Conservation (phyloP, 2,329 filamentous ascomycete genomes). For the Nothophaeocryptopus gaeumannii region DNA sequence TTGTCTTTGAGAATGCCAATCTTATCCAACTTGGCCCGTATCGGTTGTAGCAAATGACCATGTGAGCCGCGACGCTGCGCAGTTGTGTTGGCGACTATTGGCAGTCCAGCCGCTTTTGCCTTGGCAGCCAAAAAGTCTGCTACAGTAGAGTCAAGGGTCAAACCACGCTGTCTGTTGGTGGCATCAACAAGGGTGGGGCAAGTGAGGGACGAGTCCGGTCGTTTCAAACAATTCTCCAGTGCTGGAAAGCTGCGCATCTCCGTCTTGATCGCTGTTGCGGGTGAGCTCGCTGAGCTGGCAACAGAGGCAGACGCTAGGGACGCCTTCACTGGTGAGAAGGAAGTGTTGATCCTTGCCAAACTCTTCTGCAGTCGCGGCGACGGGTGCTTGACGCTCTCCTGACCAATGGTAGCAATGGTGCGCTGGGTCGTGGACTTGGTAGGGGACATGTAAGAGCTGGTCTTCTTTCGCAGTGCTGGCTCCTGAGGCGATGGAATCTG, state of each 20-base stretch:
- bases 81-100: conserved; percentile 21
- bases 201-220: too few species aligned
- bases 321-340: neutral
- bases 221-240: too few species aligned
- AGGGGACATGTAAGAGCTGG: conserved; percentile 33
- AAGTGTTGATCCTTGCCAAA: conserved; percentile 10
- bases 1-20: conserved; percentile 16
- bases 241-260: neutral
- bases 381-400: conserved; percentile 8
- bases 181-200: too few species aligned
- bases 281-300: conserved; percentile 1
- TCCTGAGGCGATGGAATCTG: neutral
- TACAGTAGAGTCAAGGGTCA: conserved; percentile 1
- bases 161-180: too few species aligned
- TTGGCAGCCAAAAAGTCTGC: conserved; percentile 14
- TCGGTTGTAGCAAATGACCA: conserved; percentile 22
- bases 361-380: conserved; percentile 16
- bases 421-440: conserved; percentile 31
- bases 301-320: neutral
- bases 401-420: conserved; percentile 26
- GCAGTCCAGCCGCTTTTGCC: conserved; percentile 19
- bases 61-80: conserved; percentile 22
- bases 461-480: conserved; percentile 26
- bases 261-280: conserved; percentile 8
- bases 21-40: conserved; percentile 22